These are phyloP conservation scores for Helichrysum umbraculigerum DNA, from an alignment of 129 eudicot species.

Conservation along the genomic window DNA sequence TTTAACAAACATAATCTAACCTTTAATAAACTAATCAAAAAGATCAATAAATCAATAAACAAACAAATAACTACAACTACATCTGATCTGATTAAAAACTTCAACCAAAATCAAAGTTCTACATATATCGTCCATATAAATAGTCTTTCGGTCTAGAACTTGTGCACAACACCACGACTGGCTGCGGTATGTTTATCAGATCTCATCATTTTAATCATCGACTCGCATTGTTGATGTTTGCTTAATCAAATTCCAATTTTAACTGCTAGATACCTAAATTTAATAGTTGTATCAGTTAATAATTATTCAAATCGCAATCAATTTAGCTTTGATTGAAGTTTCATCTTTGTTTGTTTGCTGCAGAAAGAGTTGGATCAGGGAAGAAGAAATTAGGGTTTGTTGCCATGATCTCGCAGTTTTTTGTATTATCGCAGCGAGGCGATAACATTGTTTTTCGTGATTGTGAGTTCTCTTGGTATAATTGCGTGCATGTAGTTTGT, in stretches of 20 bases:
- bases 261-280: not conserved
- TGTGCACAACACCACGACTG: not conserved
- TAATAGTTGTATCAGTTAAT: not conserved
- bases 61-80: too few relatives aligned
- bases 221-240: not conserved
- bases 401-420: conserved; percentile 86
- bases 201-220: conserved; percentile 3
- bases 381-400: not conserved
- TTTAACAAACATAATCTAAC: too few relatives aligned
- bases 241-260: not conserved
- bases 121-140: too few relatives aligned
- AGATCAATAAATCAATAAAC: too few relatives aligned
- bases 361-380: conserved; percentile 5
- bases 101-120: too few relatives aligned
- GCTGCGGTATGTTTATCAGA: not conserved
- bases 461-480: conserved; percentile 48
- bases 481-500: not conserved
- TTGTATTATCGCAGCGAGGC: conserved; percentile 96
- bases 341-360: not conserved
- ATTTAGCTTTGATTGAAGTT: not conserved
- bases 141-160: not conserved
- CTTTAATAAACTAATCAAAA: too few relatives aligned
- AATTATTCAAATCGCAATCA: not conserved
- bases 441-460: conserved; percentile 95
- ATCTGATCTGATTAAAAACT: not conserved